Evolutionary conservation across 2,329 filamentous ascomycete genomes (phyloP), one percentile per base, ranked within the genome.

Genomic region (Diaporthe citri): DNA sequence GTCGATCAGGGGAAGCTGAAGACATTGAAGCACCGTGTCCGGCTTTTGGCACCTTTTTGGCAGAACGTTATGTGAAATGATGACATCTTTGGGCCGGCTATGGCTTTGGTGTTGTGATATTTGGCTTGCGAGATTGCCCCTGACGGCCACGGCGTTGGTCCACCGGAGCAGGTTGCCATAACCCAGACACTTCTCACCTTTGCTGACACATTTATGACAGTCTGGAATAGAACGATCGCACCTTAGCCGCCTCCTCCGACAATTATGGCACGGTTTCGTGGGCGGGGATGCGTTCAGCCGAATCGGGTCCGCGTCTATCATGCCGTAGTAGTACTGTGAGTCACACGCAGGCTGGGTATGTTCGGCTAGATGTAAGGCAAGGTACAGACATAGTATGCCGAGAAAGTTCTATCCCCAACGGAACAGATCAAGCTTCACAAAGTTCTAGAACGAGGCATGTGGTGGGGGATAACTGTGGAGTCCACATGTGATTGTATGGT

Each of bases 121-220:
- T 56, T 77, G 75, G 17, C 75, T 74, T 8, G 82, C 82, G 79
- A 85, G 84, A 77, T 87, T 88, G 39, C 88, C 87, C 15, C 86
- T 83, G 59, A 86, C 84, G 60, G 88, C 87, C 74, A 89, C 87
- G 71, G 86, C 86, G 74, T 87, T 84, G 72, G 90, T 88, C 90
- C 90, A 93, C 74, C 90, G 86, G 77, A 91, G 88, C 62, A 92
- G 82, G 79, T 88, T 88, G 76, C 89, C 90, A 81, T 92, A 92
- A 52, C 91, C 91, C 76, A 91, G 87, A 83, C 91, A 93, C 78
- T 89, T 85, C 80, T 89, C 85, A 39, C 89, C 89, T 56, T 87
- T 85, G 78, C 84, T 85, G 72, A 84, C 82, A 81, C 90, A 92
- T 83, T 92, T 92, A 79, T 88, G 86, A 81, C 91, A 92, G 74